Evolutionary conservation across 1,284 basidiomycete species (phyloP), one percentile per base, ranked within the genome.

Genomic region (Cystobasidium sp.): DNA sequence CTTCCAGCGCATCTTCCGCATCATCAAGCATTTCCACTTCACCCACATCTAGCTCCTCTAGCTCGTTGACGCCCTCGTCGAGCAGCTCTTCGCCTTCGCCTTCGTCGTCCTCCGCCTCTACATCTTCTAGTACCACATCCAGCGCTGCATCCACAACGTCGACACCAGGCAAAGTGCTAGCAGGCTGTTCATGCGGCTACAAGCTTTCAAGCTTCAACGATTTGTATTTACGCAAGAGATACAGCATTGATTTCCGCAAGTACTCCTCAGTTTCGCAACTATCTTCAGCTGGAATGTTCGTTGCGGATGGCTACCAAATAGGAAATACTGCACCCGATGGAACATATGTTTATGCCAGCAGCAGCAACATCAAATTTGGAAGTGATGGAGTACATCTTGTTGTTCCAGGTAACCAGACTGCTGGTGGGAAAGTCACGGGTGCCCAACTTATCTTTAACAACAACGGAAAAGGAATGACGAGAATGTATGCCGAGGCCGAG

Each of bases 401-500:
- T 39, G 62, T 73, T 16, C 70, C 70, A n/a, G 70, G 70, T 37
- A 51, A 51, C 10, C 70, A 73, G 53, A 53, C 16, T 0, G 63
- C 70, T n/a, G 63, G 63, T 8, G 62, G 55, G 9, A 43, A 47
- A 44, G 63, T 66, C 9, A 58, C 62, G 0, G 70, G 62, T 16
- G 70, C 70, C 7, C 59, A 73, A 37, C 7, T 73, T 7, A 58
- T 49, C 52, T 73, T 66, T 52, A 39, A 65, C n/a, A 73, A 65
- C 24, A 6, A 31, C n/a, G 62, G 55, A 12, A 52, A 46, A 43
- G 69, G 56, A 6, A 73, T 73, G 62, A 65, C 70, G 12, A 41
- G 22, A n/a, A 56, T 68, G 53, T 44, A 37, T 14, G 53, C 53
- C 22, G 53, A 68, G 22, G 70, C 63, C n/a, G 43, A 49, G 10